Conservation (phyloP, 345 rosid species). For the Gossypium arboreum region DNA sequence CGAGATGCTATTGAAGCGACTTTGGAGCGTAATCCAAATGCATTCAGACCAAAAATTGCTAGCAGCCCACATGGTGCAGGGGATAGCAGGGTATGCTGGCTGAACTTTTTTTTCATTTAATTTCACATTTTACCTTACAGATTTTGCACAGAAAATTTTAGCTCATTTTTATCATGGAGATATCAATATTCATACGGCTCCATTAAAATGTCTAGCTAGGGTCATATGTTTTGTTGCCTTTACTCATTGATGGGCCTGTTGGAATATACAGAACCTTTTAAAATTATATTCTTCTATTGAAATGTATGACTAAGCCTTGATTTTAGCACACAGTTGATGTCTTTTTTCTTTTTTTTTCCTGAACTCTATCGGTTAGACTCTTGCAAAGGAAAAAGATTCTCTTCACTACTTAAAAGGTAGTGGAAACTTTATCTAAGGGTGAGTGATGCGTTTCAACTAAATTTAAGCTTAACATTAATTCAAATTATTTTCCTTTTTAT, state of each 20-base stretch:
- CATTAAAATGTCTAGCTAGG: not conserved
- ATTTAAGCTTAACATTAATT: not conserved
- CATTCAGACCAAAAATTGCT: conserved; percentile 97
- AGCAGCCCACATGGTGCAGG: conserved; percentile 89
- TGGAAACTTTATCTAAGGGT: not conserved
- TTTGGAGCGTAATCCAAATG: conserved; percentile 94
- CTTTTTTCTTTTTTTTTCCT: not conserved
- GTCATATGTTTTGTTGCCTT: not conserved
- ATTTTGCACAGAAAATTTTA: not conserved
- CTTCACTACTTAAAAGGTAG: not conserved
- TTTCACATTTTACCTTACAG: not conserved
- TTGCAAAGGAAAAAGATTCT: not conserved
- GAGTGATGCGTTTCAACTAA: not conserved
- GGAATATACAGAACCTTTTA: not conserved
- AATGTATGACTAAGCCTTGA: not conserved
- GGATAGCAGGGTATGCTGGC: conserved; percentile 59
- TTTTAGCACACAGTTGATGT: not conserved
- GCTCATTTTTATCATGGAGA: conserved; percentile 5
- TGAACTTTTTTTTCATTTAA: not conserved
- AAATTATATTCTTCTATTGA: not conserved
- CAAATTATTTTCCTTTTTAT: not conserved
- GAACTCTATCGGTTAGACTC: not conserved
- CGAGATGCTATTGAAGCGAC: conserved; percentile 44
- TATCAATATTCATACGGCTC: not conserved
- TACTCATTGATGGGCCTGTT: not conserved